Conservation (phyloP, 78 protist species). For the Dictyostelium discoideum region DNA sequence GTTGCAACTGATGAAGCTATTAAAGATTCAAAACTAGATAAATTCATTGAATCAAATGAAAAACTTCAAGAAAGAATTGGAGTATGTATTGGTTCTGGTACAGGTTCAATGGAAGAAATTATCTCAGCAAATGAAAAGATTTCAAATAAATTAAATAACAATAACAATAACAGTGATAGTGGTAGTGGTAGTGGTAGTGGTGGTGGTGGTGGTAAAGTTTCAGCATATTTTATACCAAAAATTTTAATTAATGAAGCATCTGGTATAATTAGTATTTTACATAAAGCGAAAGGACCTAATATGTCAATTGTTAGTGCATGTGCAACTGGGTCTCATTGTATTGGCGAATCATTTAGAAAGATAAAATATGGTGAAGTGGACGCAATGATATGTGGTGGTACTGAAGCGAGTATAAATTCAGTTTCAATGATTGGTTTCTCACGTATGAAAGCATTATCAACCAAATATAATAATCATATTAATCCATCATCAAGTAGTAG, state of each 20-base stretch:
- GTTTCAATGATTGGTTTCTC: conserved; percentile 92
- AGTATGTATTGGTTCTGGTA: conserved; percentile 93
- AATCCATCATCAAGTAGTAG: conserved; percentile 87
- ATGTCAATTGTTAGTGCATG: conserved; percentile 95
- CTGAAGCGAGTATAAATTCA: conserved; percentile 93
- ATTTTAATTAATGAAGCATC: conserved; percentile 94
- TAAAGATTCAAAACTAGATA: conserved; percentile 66
- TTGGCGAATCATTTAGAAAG: conserved; percentile 92
- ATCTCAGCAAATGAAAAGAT: conserved; percentile 30
- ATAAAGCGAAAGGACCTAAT: conserved; percentile 92
- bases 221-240: conserved; percentile 95
- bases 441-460: conserved; percentile 89
- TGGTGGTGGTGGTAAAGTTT: conserved; percentile 21
- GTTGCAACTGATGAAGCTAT: conserved; percentile 91
- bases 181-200: background rate
- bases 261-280: conserved; percentile 85
- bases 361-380: conserved; percentile 91
- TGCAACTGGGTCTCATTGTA: conserved; percentile 96
- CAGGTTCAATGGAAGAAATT: conserved; percentile 89
- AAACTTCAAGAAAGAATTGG: conserved; percentile 48
- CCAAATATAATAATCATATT: conserved; percentile 81
- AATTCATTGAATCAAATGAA: background rate
- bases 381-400: conserved; percentile 95
- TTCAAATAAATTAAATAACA: background rate
- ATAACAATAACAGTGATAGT: background rate